phyloP scores from a whole-genome alignment of 2,329 filamentous ascomycete species.

The Aspergillus glaucus region DNA sequence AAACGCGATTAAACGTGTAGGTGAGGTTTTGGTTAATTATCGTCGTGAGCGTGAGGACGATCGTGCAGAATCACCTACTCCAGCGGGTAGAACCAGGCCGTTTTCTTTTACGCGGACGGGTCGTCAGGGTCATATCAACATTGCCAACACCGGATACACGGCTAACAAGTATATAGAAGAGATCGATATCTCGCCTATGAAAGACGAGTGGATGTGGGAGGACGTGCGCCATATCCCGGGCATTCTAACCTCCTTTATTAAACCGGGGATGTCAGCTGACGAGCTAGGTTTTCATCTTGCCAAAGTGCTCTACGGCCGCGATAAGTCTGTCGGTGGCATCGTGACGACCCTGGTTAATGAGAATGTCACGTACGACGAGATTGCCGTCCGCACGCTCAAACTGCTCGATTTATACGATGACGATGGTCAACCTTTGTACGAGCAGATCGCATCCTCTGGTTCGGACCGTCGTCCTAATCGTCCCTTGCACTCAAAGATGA shows the following conservation, averaged over 20 bases:
- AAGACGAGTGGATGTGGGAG: not conserved
- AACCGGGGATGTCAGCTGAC: slow-evolving; percentile 3
- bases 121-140: no score
- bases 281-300: slow-evolving; percentile 11
- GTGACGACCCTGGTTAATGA: slow-evolving; percentile 10
- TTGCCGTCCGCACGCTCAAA: slow-evolving; percentile 7
- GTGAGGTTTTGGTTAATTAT: not conserved
- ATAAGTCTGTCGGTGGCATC: slow-evolving; percentile 5
- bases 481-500: not conserved
- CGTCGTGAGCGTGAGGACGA: not conserved
- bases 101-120: no score
- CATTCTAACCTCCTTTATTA: not conserved
- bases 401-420: slow-evolving; percentile 6
- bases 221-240: not conserved
- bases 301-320: slow-evolving; percentile 4
- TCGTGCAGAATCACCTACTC: no score
- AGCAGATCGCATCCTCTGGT: not conserved
- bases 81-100: no score
- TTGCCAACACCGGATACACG: no score
- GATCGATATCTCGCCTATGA: no score
- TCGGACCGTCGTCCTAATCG: not conserved
- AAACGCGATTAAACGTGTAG: not conserved
- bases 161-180: no score
- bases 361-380: slow-evolving; percentile 5
- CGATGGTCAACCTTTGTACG: not conserved